These are phyloP conservation scores for Ramaria sp. DNA, from an alignment of 768 basidiomycete species.

Conservation along the genomic window DNA sequence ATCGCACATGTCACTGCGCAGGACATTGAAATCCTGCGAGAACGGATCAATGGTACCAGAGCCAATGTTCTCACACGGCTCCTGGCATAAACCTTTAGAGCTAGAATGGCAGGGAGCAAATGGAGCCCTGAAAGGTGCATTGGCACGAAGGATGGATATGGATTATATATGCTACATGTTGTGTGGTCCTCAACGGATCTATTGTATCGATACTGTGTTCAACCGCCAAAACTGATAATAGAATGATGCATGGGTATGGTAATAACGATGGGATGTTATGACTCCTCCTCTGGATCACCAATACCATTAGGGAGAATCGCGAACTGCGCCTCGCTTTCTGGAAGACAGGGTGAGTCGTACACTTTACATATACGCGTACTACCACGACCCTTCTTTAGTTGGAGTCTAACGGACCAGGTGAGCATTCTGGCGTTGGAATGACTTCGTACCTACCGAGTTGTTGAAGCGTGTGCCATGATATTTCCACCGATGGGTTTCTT, in stretches of 20 bases:
- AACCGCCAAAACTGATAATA: neutral
- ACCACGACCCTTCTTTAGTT: constrained; percentile 86
- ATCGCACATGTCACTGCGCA: constrained; percentile 80
- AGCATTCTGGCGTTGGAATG: neutral
- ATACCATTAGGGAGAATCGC: constrained; percentile 88
- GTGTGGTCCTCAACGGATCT: constrained; percentile 6
- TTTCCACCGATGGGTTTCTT: constrained; percentile 99
- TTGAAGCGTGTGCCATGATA: constrained; percentile 98
- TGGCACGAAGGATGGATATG: neutral
- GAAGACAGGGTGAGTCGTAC: constrained; percentile 94
- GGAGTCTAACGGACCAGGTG: constrained; percentile 39
- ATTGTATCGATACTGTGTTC: constrained; percentile 4
- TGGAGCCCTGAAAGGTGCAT: neutral
- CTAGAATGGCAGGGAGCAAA: neutral
- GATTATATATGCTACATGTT: neutral
- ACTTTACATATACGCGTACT: constrained; percentile 93
- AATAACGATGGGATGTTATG: constrained; percentile 22
- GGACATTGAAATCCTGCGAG: constrained; percentile 70
- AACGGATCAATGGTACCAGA: constrained; percentile 63
- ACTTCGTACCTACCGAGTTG: constrained; percentile 60
- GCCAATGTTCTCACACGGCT: constrained; percentile 88
- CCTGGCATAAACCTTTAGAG: constrained; percentile 33
- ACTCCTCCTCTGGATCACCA: constrained; percentile 87
- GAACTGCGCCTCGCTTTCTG: constrained; percentile 93
- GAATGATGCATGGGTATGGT: neutral